Conservation (phyloP, 768 basidiomycete genomes). For the Imleria badia region DNA sequence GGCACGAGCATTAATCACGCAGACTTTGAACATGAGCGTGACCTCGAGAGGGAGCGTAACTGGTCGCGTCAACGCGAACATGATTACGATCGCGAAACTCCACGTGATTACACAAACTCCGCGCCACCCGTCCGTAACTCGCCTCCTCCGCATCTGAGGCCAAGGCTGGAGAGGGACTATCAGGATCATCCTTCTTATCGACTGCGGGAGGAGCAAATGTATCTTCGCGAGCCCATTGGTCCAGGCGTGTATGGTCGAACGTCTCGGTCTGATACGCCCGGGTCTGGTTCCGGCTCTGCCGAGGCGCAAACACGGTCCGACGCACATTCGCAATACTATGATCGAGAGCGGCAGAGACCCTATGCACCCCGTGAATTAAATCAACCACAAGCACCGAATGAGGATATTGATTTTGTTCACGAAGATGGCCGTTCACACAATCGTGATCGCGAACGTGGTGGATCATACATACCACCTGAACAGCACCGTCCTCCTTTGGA, state of each 20-base stretch:
- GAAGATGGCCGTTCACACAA: slow-evolving; percentile 48
- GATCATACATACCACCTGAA: slow-evolving; percentile 32
- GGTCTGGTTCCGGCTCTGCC: slow-evolving; percentile 51
- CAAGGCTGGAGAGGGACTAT: slow-evolving; percentile 36
- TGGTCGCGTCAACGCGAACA: slow-evolving; percentile 42
- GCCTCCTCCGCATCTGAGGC: slow-evolving; percentile 38
- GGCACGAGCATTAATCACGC: slow-evolving; percentile 51
- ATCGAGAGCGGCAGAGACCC: slow-evolving; percentile 47
- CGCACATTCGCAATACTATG: slow-evolving; percentile 45
- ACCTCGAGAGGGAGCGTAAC: slow-evolving; percentile 47
- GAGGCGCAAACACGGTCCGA: slow-evolving; percentile 54
- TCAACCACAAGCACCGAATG: slow-evolving; percentile 37
- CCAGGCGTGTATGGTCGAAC: slow-evolving; percentile 32
- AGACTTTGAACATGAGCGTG: slow-evolving; percentile 38
- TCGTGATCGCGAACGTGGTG: slow-evolving; percentile 40
- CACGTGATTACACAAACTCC: slow-evolving; percentile 32
- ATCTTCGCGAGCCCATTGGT: slow-evolving; percentile 33
- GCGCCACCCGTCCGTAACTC: slow-evolving; percentile 41
- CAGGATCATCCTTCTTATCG: slow-evolving; percentile 32
- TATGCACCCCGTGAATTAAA: slow-evolving; percentile 54
- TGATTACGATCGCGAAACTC: slow-evolving; percentile 39
- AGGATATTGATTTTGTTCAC: slow-evolving; percentile 52
- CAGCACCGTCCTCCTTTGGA: slow-evolving; percentile 44
- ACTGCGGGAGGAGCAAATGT: slow-evolving; percentile 29
- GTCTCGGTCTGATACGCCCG: slow-evolving; percentile 60